phyloP scores from a whole-genome alignment of 1,284 basidiomycete species.

The Pseudozyma tsukubaensis region DNA sequence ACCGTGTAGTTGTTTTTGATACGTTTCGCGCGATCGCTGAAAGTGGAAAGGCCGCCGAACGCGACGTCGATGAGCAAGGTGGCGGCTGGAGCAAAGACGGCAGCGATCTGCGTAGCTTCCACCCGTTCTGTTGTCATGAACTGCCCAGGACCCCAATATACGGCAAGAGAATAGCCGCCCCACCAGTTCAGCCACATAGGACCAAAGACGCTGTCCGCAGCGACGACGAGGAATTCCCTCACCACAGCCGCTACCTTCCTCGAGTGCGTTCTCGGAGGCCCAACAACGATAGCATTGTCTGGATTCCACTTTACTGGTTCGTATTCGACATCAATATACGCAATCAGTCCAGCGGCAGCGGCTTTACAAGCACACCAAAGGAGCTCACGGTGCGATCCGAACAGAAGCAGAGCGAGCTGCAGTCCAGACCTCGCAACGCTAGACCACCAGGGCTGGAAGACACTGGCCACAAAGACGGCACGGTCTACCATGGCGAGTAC shows the following conservation, averaged over 20 bases:
- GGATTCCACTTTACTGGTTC: constrained; percentile 38
- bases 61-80: constrained; percentile 35
- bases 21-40: constrained; percentile 26
- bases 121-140: constrained; percentile 44
- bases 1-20: constrained; percentile 26
- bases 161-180: constrained; percentile 43
- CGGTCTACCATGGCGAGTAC: constrained; percentile 28
- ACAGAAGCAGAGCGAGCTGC: constrained; percentile 34
- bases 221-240: constrained; percentile 22
- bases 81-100: constrained; percentile 35
- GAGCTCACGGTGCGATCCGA: constrained; percentile 37
- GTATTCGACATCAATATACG: constrained; percentile 34
- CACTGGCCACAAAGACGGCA: constrained; percentile 25
- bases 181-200: constrained; percentile 46
- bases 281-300: constrained; percentile 31
- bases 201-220: constrained; percentile 36
- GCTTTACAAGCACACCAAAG: constrained; percentile 37
- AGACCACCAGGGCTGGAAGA: constrained; percentile 36
- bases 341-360: constrained; percentile 30
- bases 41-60: constrained; percentile 12
- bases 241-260: constrained; percentile 18
- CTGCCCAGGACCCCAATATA: constrained; percentile 28
- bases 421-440: constrained; percentile 28
- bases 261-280: constrained; percentile 18
- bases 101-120: constrained; percentile 41